These are phyloP conservation scores for Pleurotus sapidus DNA, from an alignment of 768 basidiomycete species.

Conservation along the genomic window DNA sequence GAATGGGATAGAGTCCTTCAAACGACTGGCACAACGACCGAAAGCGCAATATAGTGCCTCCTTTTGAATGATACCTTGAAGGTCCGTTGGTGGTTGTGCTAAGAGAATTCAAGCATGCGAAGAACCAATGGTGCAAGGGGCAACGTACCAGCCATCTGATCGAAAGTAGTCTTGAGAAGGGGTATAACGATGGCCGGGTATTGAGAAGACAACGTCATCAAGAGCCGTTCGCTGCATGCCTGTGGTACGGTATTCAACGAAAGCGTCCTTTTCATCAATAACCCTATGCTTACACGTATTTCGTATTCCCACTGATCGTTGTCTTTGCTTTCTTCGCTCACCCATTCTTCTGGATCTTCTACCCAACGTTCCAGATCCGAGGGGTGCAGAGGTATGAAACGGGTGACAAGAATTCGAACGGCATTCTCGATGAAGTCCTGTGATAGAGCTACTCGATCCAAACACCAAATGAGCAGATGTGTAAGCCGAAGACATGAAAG, in stretches of 20 bases:
- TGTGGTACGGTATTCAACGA: constrained; percentile 24
- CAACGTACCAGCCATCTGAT: constrained; percentile 54
- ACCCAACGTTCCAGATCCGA: constrained; percentile 82
- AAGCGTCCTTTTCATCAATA: not conserved
- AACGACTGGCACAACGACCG: constrained; percentile 70
- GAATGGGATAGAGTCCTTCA: constrained; percentile 67
- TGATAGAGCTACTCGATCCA: constrained; percentile 46
- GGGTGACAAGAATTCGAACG: constrained; percentile 72
- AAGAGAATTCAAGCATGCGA: constrained; percentile 1
- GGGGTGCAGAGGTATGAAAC: constrained; percentile 82
- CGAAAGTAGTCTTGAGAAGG: constrained; percentile 57
- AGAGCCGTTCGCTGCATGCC: constrained; percentile 93
- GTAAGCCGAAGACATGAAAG: not conserved
- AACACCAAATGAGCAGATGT: constrained; percentile 4
- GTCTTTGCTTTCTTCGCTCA: constrained; percentile 85
- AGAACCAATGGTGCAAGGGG: constrained; percentile 5
- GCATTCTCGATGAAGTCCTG: constrained; percentile 72
- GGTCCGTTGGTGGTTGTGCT: constrained; percentile 49
- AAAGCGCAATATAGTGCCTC: constrained; percentile 88
- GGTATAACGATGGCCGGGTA: constrained; percentile 70
- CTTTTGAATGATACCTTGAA: constrained; percentile 67
- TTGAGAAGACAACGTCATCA: constrained; percentile 73
- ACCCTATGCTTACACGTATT: constrained; percentile 59
- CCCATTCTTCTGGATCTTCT: constrained; percentile 93
- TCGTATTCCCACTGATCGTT: constrained; percentile 94